Evolutionary conservation across 2,329 filamentous ascomycete genomes (phyloP), one percentile per base, ranked within the genome.

Genomic region (Penicillium polonicum): DNA sequence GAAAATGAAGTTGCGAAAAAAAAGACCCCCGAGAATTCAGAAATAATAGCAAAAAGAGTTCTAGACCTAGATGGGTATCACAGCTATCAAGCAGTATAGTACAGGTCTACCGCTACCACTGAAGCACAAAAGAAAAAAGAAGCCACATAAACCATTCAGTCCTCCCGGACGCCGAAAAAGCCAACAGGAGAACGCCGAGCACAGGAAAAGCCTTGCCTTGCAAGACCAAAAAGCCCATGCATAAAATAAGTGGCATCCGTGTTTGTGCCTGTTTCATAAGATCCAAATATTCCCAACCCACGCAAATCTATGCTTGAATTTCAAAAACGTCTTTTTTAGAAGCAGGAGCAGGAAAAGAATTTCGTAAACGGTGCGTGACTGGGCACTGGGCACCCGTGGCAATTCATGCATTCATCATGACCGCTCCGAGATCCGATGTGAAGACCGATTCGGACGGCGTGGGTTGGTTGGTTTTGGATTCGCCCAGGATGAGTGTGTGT

Each of bases 331-430:
- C 39, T 45, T 64, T 65, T 65, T 61, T 48, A 44, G 48, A 45
- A 58, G 36, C 38, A 55, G 27, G 27, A 54, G 43, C 31, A 35
- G 33, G 31, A 39, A 57, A 64, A 53, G 53, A 61, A 61, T 60
- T 64, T 66, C 65, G 65, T 66, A 50, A 65, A 52, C 31, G 25
- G 46, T 27, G 45, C 43, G 23, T 48, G 27, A 36, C 35, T 42
- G 29, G 29, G 46, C 27, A 29, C 21, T 36, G 31, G 27, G 43
- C 39, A 42, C 39, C 51, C 25, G 41, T 52, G 31, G 21, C 52
- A 44, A 42, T 45, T 69, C 65, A 73, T 62, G 70, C 70, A 67
- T 71, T 73, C 70, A 70, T 72, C 64, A 70, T 69, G 51, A 70
- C 65, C 23, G 65, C 63, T 41, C 68, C 68, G 23, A 70, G 55